These are phyloP conservation scores for Colletotrichum chrysophilum DNA, from an alignment of 2,329 filamentous ascomycete genomes.

Conservation along the genomic window DNA sequence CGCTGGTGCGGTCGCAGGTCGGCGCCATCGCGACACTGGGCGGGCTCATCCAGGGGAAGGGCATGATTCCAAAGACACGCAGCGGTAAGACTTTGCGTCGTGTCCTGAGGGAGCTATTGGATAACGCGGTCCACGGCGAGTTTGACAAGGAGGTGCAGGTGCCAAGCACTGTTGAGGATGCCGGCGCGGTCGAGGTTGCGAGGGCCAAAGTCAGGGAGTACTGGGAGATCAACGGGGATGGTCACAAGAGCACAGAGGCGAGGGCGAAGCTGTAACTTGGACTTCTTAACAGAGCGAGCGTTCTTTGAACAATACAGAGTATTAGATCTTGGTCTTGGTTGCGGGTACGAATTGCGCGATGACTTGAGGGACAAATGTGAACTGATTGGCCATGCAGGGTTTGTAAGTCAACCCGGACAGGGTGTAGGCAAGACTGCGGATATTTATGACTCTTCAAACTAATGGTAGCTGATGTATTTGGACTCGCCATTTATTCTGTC, in stretches of 20 bases:
- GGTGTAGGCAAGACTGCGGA: rapidly evolving
- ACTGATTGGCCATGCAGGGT: background rate
- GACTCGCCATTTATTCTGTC: rapidly evolving
- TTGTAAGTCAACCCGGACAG: background rate
- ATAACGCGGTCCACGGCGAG: slow-evolving; percentile 78
- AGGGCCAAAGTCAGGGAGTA: slow-evolving; percentile 76
- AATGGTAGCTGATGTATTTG: rapidly evolving
- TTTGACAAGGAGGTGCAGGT: slow-evolving; percentile 75
- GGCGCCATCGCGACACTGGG: slow-evolving; percentile 86
- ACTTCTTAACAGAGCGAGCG: background rate
- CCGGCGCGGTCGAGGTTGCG: slow-evolving; percentile 75
- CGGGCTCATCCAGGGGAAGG: slow-evolving; percentile 82
- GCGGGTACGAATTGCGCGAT: background rate
- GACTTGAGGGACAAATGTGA: too few relatives aligned
- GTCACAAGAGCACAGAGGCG: slow-evolving; percentile 50
- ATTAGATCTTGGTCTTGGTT: background rate
- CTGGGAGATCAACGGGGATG: slow-evolving; percentile 60
- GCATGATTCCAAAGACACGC: slow-evolving; percentile 90
- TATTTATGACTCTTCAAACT: background rate
- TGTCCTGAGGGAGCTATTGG: slow-evolving; percentile 81
- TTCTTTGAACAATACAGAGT: background rate
- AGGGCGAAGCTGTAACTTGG: slow-evolving; percentile 52
- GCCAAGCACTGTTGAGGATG: slow-evolving; percentile 87
- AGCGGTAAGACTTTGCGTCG: slow-evolving; percentile 90
- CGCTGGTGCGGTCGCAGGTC: slow-evolving; percentile 77